A percentile compares a stretch with the other conserved stretches of the same genome.
These are phyloP conservation scores for Rhizopogon vinicolor DNA, from an alignment of 768 basidiomycete species.

Conservation along the genomic window DNA sequence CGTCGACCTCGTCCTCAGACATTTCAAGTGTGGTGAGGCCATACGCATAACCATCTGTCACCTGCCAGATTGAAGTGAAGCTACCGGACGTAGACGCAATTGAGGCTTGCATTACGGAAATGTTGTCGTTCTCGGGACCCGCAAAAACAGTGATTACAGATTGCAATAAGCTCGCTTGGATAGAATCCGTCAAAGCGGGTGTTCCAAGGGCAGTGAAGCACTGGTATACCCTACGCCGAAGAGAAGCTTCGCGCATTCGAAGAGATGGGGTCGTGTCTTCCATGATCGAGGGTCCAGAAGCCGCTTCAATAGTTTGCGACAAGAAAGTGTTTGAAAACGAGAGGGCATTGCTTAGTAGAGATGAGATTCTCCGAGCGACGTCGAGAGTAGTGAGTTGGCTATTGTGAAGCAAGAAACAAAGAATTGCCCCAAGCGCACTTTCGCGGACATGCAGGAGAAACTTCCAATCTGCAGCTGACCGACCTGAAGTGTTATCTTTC, in stretches of 20 bases:
- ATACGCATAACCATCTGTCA: slow-evolving; percentile 85
- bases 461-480: slow-evolving; percentile 78
- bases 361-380: slow-evolving; percentile 83
- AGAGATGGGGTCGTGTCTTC: slow-evolving; percentile 46
- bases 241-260: slow-evolving; percentile 74
- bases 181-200: slow-evolving; percentile 73
- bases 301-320: slow-evolving; percentile 64
- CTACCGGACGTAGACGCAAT: slow-evolving; percentile 83
- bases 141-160: slow-evolving; percentile 80
- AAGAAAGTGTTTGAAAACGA: slow-evolving; percentile 84
- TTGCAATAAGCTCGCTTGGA: slow-evolving; percentile 78
- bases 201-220: slow-evolving; percentile 84
- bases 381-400: slow-evolving; percentile 80
- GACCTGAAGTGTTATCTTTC: slow-evolving; percentile 68
- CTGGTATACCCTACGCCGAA: slow-evolving; percentile 82
- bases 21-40: slow-evolving; percentile 75
- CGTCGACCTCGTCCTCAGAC: slow-evolving; percentile 37
- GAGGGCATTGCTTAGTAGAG: slow-evolving; percentile 85
- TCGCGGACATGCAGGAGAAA: slow-evolving; percentile 91
- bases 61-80: slow-evolving; percentile 84
- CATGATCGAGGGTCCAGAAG: slow-evolving; percentile 36
- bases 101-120: slow-evolving; percentile 86
- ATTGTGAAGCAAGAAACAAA: slow-evolving; percentile 85
- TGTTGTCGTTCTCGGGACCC: slow-evolving; percentile 77
- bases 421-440: slow-evolving; percentile 82